phyloP scores from a whole-genome alignment of 148 eudicot genomes.

The Persicaria tinctoria region DNA sequence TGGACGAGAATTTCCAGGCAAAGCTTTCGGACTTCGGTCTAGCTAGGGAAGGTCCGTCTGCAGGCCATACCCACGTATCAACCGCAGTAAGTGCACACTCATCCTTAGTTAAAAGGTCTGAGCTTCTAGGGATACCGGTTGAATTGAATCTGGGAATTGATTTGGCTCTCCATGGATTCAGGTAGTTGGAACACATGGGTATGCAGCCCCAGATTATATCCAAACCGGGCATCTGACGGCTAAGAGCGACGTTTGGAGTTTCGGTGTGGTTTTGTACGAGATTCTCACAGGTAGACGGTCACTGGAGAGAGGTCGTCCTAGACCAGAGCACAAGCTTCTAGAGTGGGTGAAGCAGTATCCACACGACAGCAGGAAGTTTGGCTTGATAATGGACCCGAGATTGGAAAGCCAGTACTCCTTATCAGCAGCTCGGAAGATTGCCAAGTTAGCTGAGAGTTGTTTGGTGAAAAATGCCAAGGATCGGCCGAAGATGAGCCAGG shows the following conservation, averaged over 20 bases:
- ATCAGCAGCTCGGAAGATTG: conserved; percentile 47
- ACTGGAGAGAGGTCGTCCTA: conserved; percentile 56
- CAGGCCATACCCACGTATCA: conserved; percentile 72
- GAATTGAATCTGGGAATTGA: background rate
- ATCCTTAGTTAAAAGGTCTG: background rate
- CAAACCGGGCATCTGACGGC: conserved; percentile 73
- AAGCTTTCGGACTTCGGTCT: conserved; percentile 68
- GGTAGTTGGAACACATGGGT: conserved; percentile 92
- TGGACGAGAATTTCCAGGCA: conserved; percentile 43
- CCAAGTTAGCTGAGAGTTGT: conserved; percentile 66
- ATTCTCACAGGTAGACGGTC: conserved; percentile 68
- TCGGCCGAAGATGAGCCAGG: conserved; percentile 70
- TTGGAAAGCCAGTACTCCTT: conserved; percentile 49
- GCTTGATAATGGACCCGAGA: conserved; percentile 54
- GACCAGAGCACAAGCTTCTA: conserved; percentile 50
- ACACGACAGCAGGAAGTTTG: conserved; percentile 43
- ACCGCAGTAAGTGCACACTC: conserved; percentile 50
- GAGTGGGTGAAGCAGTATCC: conserved; percentile 74
- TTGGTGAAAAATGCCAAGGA: conserved; percentile 50
- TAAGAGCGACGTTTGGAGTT: conserved; percentile 87
- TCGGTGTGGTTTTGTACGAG: conserved; percentile 82
- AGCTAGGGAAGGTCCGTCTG: conserved; percentile 79
- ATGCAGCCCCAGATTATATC: conserved; percentile 92
- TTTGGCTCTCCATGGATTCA: conserved; percentile 18
- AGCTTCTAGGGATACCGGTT: no score